A percentile compares a stretch with the other conserved stretches of the same genome.
These are phyloP conservation scores for Talaromyces verruculosus DNA, from an alignment of 2,329 filamentous ascomycete genomes.

Conservation along the genomic window DNA sequence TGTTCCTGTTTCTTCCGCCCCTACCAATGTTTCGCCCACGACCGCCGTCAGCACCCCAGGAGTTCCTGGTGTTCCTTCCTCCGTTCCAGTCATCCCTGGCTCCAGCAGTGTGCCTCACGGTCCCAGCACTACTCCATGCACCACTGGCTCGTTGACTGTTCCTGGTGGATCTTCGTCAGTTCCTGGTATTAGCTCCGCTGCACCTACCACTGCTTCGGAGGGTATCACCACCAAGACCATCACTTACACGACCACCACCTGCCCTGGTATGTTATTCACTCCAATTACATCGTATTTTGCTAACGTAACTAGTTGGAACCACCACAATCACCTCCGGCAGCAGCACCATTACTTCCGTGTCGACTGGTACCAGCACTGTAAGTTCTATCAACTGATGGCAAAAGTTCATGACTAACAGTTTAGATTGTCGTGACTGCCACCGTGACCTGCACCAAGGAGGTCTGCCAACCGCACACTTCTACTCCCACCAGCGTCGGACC, in stretches of 20 bases:
- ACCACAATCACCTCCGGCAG: constrained; percentile 14
- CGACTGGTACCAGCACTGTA: constrained; percentile 18
- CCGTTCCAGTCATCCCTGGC: background rate
- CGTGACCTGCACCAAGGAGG: constrained; percentile 22
- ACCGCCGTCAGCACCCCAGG: background rate
- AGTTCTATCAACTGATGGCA: background rate
- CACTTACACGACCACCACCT: constrained; percentile 17
- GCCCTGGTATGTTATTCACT: constrained; percentile 14
- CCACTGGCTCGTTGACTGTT: background rate
- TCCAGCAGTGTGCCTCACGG: background rate
- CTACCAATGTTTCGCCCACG: background rate
- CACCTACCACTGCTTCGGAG: constrained; percentile 6
- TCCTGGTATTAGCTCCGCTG: background rate
- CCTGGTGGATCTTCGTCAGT: constrained; percentile 7
- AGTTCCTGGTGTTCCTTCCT: background rate
- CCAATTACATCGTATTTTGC: background rate
- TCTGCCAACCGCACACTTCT: constrained; percentile 17
- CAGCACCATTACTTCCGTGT: constrained; percentile 11
- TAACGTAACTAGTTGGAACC: constrained; percentile 1
- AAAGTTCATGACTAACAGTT: background rate
- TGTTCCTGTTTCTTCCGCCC: background rate
- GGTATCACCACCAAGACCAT: constrained; percentile 12
- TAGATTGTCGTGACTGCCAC: constrained; percentile 19
- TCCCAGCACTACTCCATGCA: constrained; percentile 2
- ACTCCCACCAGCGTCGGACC: constrained; percentile 4